phyloP scores from a whole-genome alignment of 805 yeast genomes.

The Saturnispora quitensis region DNA sequence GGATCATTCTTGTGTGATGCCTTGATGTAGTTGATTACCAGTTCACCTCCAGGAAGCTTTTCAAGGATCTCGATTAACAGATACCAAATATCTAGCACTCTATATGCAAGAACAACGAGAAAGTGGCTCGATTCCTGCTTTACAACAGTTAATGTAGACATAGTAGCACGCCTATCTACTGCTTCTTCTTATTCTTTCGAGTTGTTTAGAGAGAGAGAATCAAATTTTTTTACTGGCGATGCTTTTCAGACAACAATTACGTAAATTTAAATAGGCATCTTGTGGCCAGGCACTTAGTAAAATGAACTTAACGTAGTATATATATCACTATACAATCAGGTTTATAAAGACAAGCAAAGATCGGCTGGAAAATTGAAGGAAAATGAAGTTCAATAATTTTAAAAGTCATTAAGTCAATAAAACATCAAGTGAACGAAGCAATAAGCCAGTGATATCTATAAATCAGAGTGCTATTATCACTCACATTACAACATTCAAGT shows the following conservation, averaged over 20 bases:
- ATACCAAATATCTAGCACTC: constrained; percentile 21
- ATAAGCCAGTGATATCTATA: neutral
- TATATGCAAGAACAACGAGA: constrained; percentile 21
- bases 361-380: neutral
- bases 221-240: neutral
- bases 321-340: neutral
- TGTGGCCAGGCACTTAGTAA: neutral
- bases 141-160: constrained; percentile 9
- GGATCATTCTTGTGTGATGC: constrained; percentile 93
- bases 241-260: neutral
- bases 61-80: constrained; percentile 16
- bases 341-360: neutral
- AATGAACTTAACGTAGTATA: neutral
- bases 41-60: constrained; percentile 46
- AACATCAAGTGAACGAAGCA: neutral
- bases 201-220: neutral
- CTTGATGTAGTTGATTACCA: constrained; percentile 60
- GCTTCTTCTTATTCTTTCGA: neutral
- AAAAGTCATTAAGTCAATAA: neutral
- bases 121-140: constrained; percentile 19
- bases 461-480: neutral
- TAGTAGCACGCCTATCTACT: neutral
- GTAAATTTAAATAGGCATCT: neutral
- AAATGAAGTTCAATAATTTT: neutral
- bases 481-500: too few species aligned